Base-by-base conservation (phyloP, 768 basidiomycete genomes). In the Boletus sp. region DNA sequence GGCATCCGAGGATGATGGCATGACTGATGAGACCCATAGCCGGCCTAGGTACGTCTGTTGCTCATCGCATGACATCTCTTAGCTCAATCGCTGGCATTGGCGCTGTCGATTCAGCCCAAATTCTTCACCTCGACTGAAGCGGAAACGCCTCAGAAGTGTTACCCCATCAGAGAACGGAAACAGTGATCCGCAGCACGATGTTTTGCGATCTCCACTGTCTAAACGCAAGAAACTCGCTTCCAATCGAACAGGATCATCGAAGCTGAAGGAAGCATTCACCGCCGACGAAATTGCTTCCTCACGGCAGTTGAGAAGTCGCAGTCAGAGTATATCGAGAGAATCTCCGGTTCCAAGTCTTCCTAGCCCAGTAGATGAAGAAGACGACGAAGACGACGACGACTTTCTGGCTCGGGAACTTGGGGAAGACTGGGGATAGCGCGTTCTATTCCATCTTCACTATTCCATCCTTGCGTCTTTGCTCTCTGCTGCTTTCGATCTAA, bases 381-480 rank as follows among this genome's bases (percentile, higher is more conserved):
- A 78, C 0, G 83, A 83, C 1, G 80, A 81, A 2, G 88, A 89
- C 5, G 88, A 89, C 1, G 89, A 90, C 41, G 89, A 91, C 67
- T 90, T 90, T 67, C 75, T 91, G n/a, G 84, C 89, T n/a, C 79
- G 85, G 39, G 90, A 88, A 66, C 75, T 92, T 62, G 87, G 84
- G 67, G 87, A 87, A 67, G 89, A 90, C 57, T 83, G 80, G 83
- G 86, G 88, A 82, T 91, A 85, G 72, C 63, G 15, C 37, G 11
- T 47, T 50, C 5, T 17, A 4, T 28, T 30, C 50, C 14, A 20
- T 55, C 36, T 50, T 44, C 20, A 36, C 35, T 50, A 48, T 52
- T 24, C n/a, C 47, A 33, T 30, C 20, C 12, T 20, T 49, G 8
- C 39, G 30, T 45, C 57, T 47, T 54, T 48, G 55, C 40, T 56